Conservation (phyloP, 208 protist species). For the Trypanosoma cruzi region DNA sequence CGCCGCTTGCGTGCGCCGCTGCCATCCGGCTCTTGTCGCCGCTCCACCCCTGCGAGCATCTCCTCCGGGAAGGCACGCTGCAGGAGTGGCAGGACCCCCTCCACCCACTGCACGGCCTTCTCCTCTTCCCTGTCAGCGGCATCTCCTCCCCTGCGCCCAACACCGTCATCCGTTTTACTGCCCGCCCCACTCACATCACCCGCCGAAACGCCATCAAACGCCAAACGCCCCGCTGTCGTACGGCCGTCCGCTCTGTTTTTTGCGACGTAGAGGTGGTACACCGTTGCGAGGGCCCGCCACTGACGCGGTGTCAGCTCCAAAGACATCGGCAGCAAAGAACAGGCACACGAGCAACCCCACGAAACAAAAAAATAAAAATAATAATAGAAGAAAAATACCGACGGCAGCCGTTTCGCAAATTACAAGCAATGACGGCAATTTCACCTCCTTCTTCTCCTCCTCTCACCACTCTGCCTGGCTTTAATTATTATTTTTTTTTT, state of each 20-base stretch:
- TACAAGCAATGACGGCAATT: too few species aligned
- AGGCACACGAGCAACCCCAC: background rate
- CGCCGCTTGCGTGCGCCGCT: background rate
- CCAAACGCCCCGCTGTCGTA: background rate
- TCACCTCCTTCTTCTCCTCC: too few species aligned
- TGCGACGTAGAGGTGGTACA: slow-evolving; percentile 29
- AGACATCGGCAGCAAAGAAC: background rate
- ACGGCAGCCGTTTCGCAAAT: too few species aligned
- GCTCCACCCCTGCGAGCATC: background rate
- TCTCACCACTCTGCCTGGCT: too few species aligned
- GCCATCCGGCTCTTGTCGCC: background rate
- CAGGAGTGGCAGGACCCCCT: slow-evolving; percentile 21
- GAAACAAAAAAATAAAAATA: background rate
- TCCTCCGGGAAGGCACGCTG: slow-evolving; percentile 26
- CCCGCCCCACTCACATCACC: background rate
- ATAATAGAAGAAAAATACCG: background rate
- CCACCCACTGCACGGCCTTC: slow-evolving; percentile 11
- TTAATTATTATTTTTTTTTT: too few species aligned
- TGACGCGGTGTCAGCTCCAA: slow-evolving; percentile 14
- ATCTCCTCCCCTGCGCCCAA: background rate
- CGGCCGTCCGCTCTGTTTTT: background rate
- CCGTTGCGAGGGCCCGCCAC: slow-evolving; percentile 27
- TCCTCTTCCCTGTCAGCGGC: slow-evolving; percentile 2
- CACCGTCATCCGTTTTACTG: background rate
- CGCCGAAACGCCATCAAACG: background rate